A percentile compares a stretch with the other conserved stretches of the same genome.
Evolutionary conservation across 257 asterid genomes (phyloP).

Genomic region (Plantago major): DNA sequence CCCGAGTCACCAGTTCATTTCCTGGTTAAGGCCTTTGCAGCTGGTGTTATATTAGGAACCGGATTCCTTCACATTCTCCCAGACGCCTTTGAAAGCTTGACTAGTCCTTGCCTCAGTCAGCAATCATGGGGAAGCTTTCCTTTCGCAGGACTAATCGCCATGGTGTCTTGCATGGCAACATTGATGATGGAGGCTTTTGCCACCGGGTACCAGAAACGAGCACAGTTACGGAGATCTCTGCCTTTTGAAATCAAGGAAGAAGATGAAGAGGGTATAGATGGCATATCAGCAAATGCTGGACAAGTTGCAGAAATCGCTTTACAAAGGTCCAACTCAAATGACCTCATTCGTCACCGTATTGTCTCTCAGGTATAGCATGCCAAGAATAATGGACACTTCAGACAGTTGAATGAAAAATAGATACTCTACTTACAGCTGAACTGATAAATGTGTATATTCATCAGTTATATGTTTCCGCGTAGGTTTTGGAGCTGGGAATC

Average conservation of each 20-base stretch:
- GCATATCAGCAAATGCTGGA: constrained; percentile 6
- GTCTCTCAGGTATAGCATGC: background rate
- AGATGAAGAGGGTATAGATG: constrained; percentile 18
- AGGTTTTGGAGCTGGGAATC: constrained; percentile 61
- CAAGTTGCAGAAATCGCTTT: background rate
- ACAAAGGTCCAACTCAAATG: background rate
- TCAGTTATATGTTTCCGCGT: background rate
- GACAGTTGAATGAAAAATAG: background rate
- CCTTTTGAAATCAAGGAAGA: constrained; percentile 26
- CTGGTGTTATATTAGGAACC: constrained; percentile 53
- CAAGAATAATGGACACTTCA: background rate
- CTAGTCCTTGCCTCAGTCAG: constrained; percentile 40
- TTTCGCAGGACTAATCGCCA: constrained; percentile 41
- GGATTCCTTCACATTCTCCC: constrained; percentile 59
- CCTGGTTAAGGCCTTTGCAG: constrained; percentile 59
- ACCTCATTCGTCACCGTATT: constrained; percentile 1
- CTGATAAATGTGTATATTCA: too few relatives aligned
- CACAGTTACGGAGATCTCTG: constrained; percentile 30
- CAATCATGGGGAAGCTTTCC: constrained; percentile 52
- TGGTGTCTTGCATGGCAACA: constrained; percentile 45
- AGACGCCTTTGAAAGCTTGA: constrained; percentile 41
- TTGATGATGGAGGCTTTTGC: constrained; percentile 47
- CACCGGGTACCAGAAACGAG: constrained; percentile 31
- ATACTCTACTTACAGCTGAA: too few relatives aligned
- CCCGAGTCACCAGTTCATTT: constrained; percentile 22